phyloP scores from a whole-genome alignment of 2,329 filamentous ascomycete genomes.

The Aurifilum marmelostoma region DNA sequence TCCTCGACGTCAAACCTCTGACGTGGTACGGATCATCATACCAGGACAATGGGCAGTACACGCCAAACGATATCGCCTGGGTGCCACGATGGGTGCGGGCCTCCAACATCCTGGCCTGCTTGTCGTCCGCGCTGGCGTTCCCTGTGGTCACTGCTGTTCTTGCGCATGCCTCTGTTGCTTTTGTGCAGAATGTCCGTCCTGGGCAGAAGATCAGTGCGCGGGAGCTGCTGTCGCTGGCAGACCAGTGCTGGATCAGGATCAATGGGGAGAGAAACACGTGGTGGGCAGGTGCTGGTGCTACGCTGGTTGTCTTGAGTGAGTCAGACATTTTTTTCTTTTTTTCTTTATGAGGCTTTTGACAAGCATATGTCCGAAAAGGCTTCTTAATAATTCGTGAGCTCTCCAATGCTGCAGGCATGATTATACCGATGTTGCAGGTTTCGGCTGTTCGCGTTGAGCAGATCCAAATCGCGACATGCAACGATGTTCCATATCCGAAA shows the following conservation, averaged over 20 bases:
- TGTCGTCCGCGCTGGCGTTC: slow-evolving; percentile 9
- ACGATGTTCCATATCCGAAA: slow-evolving; percentile 10
- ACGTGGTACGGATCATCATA: slow-evolving; percentile 13
- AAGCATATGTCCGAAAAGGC: too few relatives aligned
- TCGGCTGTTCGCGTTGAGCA: slow-evolving; percentile 14
- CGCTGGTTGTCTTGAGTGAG: slow-evolving; percentile 14
- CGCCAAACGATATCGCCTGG: slow-evolving; percentile 13
- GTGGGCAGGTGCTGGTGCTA: slow-evolving; percentile 15
- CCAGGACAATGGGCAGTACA: neutral
- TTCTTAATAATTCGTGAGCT: too few relatives aligned
- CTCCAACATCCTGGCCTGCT: slow-evolving; percentile 16
- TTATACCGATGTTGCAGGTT: slow-evolving; percentile 15
- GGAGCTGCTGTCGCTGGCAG: slow-evolving; percentile 13
- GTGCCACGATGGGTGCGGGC: slow-evolving; percentile 14
- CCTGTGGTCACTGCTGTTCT: slow-evolving; percentile 9
- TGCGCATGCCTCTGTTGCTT: slow-evolving; percentile 18
- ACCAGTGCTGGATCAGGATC: slow-evolving; percentile 15
- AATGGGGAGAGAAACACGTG: slow-evolving; percentile 12
- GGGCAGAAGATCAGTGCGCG: slow-evolving; percentile 13
- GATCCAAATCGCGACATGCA: slow-evolving; percentile 13
- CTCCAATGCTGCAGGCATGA: slow-evolving; percentile 6
- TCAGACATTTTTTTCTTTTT: neutral
- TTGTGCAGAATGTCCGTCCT: slow-evolving; percentile 11
- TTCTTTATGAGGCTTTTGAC: neutral
- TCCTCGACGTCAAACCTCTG: slow-evolving; percentile 18